These are phyloP conservation scores for Polyporus tsugae DNA, from an alignment of 1,284 basidiomycete genomes.

Conservation along the genomic window DNA sequence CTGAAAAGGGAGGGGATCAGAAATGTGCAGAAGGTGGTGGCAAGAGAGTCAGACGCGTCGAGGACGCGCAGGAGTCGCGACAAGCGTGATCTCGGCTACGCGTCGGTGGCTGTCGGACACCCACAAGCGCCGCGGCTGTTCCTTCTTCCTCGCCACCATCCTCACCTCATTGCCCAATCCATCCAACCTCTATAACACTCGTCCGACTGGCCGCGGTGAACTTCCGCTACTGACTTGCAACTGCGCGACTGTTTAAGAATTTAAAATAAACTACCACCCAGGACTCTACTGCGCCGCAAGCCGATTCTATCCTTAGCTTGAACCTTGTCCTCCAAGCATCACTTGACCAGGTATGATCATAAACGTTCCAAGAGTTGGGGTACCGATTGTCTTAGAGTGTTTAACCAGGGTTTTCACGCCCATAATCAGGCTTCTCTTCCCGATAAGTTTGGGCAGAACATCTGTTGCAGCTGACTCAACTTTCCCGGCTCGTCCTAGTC, in stretches of 20 bases:
- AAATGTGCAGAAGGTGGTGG: slow-evolving; percentile 1
- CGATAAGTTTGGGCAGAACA: neutral
- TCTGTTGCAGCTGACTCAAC: neutral
- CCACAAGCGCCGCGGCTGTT: slow-evolving; percentile 8
- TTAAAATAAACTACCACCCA: too few species aligned
- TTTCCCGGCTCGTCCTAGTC: neutral
- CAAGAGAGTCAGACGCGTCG: slow-evolving; percentile 21
- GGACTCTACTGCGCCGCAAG: too few species aligned
- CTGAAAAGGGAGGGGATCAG: neutral
- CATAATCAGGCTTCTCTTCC: neutral
- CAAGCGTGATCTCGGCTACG: slow-evolving; percentile 28
- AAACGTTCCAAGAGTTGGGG: neutral
- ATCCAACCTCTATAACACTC: too few species aligned
- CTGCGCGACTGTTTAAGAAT: too few species aligned
- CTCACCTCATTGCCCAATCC: neutral
- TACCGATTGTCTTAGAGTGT: neutral
- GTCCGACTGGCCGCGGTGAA: too few species aligned
- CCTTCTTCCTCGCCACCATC: neutral
- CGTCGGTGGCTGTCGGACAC: slow-evolving; percentile 27
- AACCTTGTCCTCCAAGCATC: neutral
- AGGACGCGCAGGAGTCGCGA: slow-evolving; percentile 17
- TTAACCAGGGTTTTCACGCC: neutral
- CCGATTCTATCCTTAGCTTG: neutral
- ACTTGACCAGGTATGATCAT: neutral
- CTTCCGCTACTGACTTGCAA: too few species aligned